Evolutionary conservation across 768 basidiomycete species (phyloP), one percentile per base, ranked within the genome.

Genomic region (Chlorophyllum brunneum): DNA sequence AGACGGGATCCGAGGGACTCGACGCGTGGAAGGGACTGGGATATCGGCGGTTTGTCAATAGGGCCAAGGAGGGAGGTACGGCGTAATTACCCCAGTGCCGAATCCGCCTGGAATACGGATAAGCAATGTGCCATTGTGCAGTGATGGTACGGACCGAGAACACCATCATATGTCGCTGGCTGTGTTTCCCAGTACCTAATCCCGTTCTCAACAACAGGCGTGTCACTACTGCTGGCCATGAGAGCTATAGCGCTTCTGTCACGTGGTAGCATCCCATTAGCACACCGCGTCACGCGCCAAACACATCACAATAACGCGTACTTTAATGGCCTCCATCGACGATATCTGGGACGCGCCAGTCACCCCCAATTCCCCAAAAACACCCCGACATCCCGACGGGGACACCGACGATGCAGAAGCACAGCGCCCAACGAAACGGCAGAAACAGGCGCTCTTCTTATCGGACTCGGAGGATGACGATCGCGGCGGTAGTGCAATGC

Each of bases 1-100:
- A 91, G 84, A 30, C 95, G 83, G 2, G 94, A 95, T 34, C 91
- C 88, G 13, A 97, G 79, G 4, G 93, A 80, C 67, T 99, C 95
- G 59, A 98, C 74, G 31, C 93, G 82, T 0, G 95, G 95, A 18
- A 98, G 80, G 37, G 93, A 82, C 88, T 94, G 57, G 50, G 50
- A 26, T 46, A 26, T 4, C 15, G 4, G 34, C 29, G 3, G 33
- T 43, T 58, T 54, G 60, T 60, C 54, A 55, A 49, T 41, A 22
- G 40, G 22, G 23, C 41, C 4, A 15, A 18, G 23, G 27, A 29
- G 15, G 20, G 15, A 53, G 20, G 36, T 39, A 30, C 20, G 43
- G 78, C 74, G 54, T 77, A 77, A 48, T 69, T 79, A 68, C 91
- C 81, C 75, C 76, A 34, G 70, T 65, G 31, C 75, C 78, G 60